Base-by-base conservation (phyloP, 2,329 filamentous ascomycete species). In the Nigrospora osmanthi region DNA sequence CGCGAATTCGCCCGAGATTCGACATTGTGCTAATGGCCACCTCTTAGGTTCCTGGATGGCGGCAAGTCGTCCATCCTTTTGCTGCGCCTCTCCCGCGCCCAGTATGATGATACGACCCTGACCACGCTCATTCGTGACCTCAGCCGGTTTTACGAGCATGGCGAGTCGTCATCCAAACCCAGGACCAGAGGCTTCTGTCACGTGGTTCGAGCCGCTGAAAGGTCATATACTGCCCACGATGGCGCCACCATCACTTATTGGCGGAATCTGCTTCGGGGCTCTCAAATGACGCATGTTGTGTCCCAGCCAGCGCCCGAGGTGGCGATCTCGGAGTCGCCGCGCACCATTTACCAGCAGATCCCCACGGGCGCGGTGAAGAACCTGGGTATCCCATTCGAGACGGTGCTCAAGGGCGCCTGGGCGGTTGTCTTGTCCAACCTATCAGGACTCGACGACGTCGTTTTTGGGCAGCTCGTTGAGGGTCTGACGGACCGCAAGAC, bases 341-440 rank as follows among this genome's bases (percentile, higher is more conserved):
- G 63, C 47, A 70, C 65, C 1, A 46, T 75, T 10, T 58, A 56
- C 4, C 63, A 69, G 44, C 64, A 63, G 16, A 63, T 72, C 15
- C 52, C 67, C 1, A 55, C 73, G 1, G 65, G 64, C 7, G 64
- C 68, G 11, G 55, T 73, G 4, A 53, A 64, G 9, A 67, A 67
- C 33, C 59, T 73, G 4, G 69, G 67, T 10, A 66, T 77, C 47
- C 64, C 66, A 0, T 73, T 75, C 34, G 72, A 76, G 47, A 71
- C 73, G 0, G 67, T 81, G 3, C 63, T 81, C 32, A 79, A 78
- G 55, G 70, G 75, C 0, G 76, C 76, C 0, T 82, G 78, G 76
- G 71, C 75, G 1, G 69, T 76, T 47, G 69, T 75, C 0, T 66
- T 82, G 7, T 71, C 74, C 0, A 72, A 67, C 19, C 58, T 79